A percentile compares a stretch with the other conserved stretches of the same genome.
Conservation (phyloP, 148 eudicot species). For the Rhododendron williamsianum region DNA sequence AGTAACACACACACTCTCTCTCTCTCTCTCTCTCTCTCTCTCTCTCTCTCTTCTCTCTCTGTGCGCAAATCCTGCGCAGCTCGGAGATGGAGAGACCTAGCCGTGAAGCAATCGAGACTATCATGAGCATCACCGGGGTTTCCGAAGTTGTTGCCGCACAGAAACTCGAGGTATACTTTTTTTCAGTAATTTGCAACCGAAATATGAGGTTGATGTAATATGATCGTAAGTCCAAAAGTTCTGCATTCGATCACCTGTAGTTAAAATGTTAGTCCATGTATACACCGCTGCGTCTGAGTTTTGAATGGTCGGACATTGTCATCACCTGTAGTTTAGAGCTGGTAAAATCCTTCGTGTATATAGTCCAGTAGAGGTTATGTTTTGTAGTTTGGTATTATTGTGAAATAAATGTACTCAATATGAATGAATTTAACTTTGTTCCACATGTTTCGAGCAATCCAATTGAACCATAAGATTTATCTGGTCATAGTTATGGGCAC, state of each 20-base stretch:
- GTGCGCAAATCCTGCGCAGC: neutral
- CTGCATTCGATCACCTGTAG: neutral
- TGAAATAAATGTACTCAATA: neutral
- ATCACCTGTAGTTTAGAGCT: neutral
- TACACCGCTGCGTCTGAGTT: neutral
- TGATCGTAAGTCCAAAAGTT: neutral
- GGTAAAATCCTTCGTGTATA: neutral
- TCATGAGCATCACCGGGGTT: conserved; percentile 74
- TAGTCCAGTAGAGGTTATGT: neutral
- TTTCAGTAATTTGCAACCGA: neutral
- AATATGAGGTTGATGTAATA: neutral
- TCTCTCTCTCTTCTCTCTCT: conserved; percentile 8
- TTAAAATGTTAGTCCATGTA: neutral
- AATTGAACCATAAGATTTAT: neutral
- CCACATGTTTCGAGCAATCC: neutral
- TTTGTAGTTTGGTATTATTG: neutral
- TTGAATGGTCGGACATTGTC: neutral
- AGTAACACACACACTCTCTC: neutral
- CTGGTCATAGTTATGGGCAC: neutral
- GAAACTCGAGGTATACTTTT: conserved; percentile 49
- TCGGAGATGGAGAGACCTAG: conserved; percentile 47
- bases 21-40: conserved; percentile 7
- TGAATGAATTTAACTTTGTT: neutral
- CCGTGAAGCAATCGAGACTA: conserved; percentile 67
- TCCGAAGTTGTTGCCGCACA: conserved; percentile 51